Conservation (phyloP, 768 basidiomycete species). For the Stropharia rugosoannulata region DNA sequence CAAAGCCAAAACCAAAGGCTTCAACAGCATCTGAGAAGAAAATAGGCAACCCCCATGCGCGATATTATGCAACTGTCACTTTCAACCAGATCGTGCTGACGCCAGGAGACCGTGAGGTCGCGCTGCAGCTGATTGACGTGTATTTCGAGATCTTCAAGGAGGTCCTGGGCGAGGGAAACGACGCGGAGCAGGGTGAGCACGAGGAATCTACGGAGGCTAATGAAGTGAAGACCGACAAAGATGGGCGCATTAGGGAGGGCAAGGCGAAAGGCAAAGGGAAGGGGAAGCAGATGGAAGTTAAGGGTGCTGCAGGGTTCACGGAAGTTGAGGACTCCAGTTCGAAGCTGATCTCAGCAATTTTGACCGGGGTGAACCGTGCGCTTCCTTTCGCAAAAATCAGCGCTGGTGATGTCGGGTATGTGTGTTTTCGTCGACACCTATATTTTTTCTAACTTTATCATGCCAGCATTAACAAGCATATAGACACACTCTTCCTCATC, state of each 20-base stretch:
- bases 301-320: conserved; percentile 61
- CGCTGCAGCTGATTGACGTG: conserved; percentile 76
- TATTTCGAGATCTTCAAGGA: conserved; percentile 96
- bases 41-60: conserved; percentile 64
- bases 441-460: not conserved
- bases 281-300: conserved; percentile 37
- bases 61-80: conserved; percentile 92
- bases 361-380: conserved; percentile 95
- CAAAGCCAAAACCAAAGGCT: conserved; percentile 30
- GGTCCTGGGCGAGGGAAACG: conserved; percentile 64
- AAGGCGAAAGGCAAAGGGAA: conserved; percentile 35
- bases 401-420: conserved; percentile 62
- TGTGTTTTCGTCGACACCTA: conserved; percentile 7
- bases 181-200: conserved; percentile 41
- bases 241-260: conserved; percentile 27
- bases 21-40: conserved; percentile 37
- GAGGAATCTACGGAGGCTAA: conserved; percentile 31
- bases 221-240: conserved; percentile 35
- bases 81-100: conserved; percentile 89
- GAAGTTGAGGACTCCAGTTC: conserved; percentile 81
- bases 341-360: conserved; percentile 82
- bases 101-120: conserved; percentile 68
- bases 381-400: conserved; percentile 89
- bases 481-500: conserved; percentile 92
- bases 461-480: conserved; percentile 75